phyloP scores from a whole-genome alignment of 2,329 filamentous ascomycete species.

The Zasmidium cellare region DNA sequence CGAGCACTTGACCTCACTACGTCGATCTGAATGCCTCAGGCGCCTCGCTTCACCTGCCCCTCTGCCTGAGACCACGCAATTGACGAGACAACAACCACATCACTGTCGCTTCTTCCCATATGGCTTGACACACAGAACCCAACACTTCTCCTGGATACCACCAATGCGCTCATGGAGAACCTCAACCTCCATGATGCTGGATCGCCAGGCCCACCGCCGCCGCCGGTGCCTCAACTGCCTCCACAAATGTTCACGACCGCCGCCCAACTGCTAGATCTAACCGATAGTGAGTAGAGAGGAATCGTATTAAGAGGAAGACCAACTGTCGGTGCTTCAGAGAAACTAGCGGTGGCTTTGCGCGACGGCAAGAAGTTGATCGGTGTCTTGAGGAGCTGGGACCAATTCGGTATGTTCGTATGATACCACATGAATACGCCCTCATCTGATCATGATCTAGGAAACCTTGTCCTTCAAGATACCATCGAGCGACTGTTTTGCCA shows the following conservation, averaged over 20 bases:
- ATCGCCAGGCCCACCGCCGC: slow-evolving; percentile 25
- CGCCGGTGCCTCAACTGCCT: slow-evolving; percentile 64
- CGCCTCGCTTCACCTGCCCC: slow-evolving; percentile 4
- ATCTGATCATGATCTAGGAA: slow-evolving; percentile 53
- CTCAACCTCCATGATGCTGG: slow-evolving; percentile 35
- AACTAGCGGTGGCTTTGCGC: slow-evolving; percentile 85
- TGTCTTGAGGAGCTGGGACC: slow-evolving; percentile 92
- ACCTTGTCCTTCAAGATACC: slow-evolving; percentile 91
- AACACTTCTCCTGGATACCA: slow-evolving; percentile 1
- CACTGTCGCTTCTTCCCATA: slow-evolving; percentile 4
- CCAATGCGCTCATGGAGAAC: slow-evolving; percentile 34
- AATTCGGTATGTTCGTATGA: slow-evolving; percentile 69
- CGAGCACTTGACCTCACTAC: background rate
- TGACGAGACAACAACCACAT: background rate
- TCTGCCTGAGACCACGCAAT: background rate
- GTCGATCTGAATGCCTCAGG: background rate
- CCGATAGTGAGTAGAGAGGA: slow-evolving; percentile 72
- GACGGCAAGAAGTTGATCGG: slow-evolving; percentile 94
- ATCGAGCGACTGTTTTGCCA: slow-evolving; percentile 80
- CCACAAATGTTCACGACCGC: slow-evolving; percentile 99
- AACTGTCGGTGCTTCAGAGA: slow-evolving; percentile 63
- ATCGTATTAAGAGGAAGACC: slow-evolving; percentile 7
- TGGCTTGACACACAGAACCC: slow-evolving; percentile 12
- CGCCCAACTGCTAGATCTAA: slow-evolving; percentile 90
- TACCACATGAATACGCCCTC: slow-evolving; percentile 2